Evolutionary conservation across 2,329 filamentous ascomycete species (phyloP), one percentile per base, ranked within the genome.

Genomic region (Nemania diffusa): DNA sequence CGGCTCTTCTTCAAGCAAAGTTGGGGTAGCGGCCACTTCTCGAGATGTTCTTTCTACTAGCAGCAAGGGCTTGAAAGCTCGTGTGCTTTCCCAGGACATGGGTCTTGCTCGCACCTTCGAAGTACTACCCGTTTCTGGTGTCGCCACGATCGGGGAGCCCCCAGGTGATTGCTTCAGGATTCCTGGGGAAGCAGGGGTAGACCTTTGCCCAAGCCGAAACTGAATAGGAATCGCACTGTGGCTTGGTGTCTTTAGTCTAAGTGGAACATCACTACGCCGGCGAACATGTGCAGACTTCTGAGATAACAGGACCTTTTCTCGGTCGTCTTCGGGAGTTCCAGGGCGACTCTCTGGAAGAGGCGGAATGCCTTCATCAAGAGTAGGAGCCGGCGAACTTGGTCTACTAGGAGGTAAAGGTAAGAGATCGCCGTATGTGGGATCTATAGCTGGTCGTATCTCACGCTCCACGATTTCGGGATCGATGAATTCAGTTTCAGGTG

Each of bases 31-130:
- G 3, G 73, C 72, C 5, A 79, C 74, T 50, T 78, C 78, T 48
- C 82, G 80, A 8, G 83, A 81, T 3, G 81, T 82, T 70, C 82
- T 89, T 78, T 97, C 92, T 6, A 97, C 88, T 24, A 97, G 88
- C 79, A 92, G 95, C 8, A 97, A 81, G 0, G 94, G 94, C 72
- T 92, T 90, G 74, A 94, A 90, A 75, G 96, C 93, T 62, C 87
- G 87, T 20, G 84, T 85, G 70, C 80, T 87, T 51, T 89, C 88
- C 88, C 88, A 90, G 0, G 87, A 90, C 13, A 81, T 88, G 13
- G 87, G 87, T 5, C 88, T 83, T 24, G 82, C 74, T 48, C 79
- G 76, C 57, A 79, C 78, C 71, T 80, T 83, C 15, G 73, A 72
- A 15, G 78, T 70, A 34, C 76, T 76, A 62, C 70, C 74, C 20